phyloP scores from a whole-genome alignment of 192 early-diverging fungal species.

The Coemansia sp. region DNA sequence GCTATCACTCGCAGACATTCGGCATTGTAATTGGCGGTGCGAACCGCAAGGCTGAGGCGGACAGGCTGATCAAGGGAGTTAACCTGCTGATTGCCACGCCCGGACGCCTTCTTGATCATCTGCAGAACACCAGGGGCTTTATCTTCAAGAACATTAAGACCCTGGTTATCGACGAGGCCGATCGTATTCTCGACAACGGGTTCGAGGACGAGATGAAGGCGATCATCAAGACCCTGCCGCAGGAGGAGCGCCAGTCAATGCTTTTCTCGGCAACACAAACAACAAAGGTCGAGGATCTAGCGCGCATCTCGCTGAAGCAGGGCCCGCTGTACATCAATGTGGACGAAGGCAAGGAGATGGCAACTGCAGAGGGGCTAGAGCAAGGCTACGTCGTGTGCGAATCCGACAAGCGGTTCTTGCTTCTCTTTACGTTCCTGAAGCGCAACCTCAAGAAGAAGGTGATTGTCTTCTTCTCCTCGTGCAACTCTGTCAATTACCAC shows the following conservation, averaged over 20 bases:
- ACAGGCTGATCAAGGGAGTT: slow-evolving; percentile 94
- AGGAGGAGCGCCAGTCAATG: slow-evolving; percentile 91
- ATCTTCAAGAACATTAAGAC: slow-evolving; percentile 92
- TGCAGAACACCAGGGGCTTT: slow-evolving; percentile 97
- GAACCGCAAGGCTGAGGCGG: slow-evolving; percentile 92
- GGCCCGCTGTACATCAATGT: slow-evolving; percentile 99
- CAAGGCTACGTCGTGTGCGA: slow-evolving; percentile 98
- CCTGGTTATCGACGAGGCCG: slow-evolving; percentile 95
- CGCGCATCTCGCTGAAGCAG: slow-evolving; percentile 95
- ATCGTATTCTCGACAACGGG: slow-evolving; percentile 96
- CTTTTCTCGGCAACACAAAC: slow-evolving; percentile 99
- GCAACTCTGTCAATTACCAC: slow-evolving; percentile 98
- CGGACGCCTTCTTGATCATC: slow-evolving; percentile 94
- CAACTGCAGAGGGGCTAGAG: slow-evolving; percentile 94
- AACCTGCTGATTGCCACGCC: slow-evolving; percentile 96
- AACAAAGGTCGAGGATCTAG: slow-evolving; percentile 97
- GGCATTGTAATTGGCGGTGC: slow-evolving; percentile 99
- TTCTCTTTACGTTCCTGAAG: slow-evolving; percentile 97
- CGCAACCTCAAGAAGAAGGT: slow-evolving; percentile 97
- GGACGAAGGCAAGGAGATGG: slow-evolving; percentile 91
- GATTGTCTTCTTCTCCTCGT: slow-evolving; percentile 98
- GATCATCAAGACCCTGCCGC: slow-evolving; percentile 90
- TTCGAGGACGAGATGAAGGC: slow-evolving; percentile 99
- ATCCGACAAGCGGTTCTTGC: slow-evolving; percentile 88
- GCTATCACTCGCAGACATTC: slow-evolving; percentile 95